Base-by-base conservation (phyloP, 208 protist species). In the Crithidia expoeki region DNA sequence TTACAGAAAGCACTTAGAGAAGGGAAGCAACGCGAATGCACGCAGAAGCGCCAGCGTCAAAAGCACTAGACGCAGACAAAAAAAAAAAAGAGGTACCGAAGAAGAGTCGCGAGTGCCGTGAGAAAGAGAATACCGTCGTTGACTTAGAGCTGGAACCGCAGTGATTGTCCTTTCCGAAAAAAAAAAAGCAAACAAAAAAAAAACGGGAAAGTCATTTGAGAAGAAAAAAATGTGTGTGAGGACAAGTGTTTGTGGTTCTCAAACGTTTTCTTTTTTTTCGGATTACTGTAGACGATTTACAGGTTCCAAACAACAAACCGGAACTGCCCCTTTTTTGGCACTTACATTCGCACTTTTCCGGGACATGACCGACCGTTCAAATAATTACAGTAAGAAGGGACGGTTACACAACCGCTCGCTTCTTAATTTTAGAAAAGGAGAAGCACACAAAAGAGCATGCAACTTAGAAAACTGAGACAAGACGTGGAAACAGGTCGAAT, bases 401-500 rank as follows among this genome's bases (percentile, higher is more conserved):
- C 42, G 58, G 58, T 50, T 64, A 51, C 58, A 64, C 42, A 50
- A 64, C 58, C 58, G 27, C 58, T 52, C 58, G 42, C 42, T 51
- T 52, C 25, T 51, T 38, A 10, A 14, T 12, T 36, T 64, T 34
- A 4, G 53, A 6, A 53, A 50, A 53, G 4, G 53, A 66, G 44
- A 65, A 59, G 52, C 50, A 51, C 68, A 49, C 30, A 62, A 50
- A 55, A 61, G 25, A 28, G 53, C 5, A 23, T 49, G 2, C 2
- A 61, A 42, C 5, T 10, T 30, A 52, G 23, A 9, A 52, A 28
- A 52, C 21, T 30, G 21, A 52, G 21, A 28, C 4, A 28, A 28
- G 4, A 44, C 38, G 38, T 44, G 7, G 38, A 7, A 44, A 44
- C 7, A 44, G 38, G 7, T 17, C 14, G 38, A 17, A 44, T 17